Evolutionary conservation across 106 monocot genomes (phyloP), one percentile per base, ranked within the genome.

Genomic region (Dactylorhiza incarnata): DNA sequence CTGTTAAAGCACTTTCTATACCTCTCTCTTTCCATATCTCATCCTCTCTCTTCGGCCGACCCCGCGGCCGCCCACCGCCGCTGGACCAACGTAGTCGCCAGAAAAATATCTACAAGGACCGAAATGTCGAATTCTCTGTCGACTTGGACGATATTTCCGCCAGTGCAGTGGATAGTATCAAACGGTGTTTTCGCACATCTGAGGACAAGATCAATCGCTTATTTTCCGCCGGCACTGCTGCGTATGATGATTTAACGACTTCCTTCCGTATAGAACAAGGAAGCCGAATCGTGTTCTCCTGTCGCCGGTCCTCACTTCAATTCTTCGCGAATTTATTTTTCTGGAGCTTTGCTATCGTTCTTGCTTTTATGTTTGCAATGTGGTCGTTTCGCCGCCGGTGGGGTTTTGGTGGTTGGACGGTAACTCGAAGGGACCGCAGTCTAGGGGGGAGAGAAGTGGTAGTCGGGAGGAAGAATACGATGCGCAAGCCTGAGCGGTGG

Each of bases 391-490:
- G 45, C 48, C 37, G 72, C 22, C 37, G 56, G 76, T 23, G 87
- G 71, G 25, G 73, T 63, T 68, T 81, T 58, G 53, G 51, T 46
- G 76, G 54, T 6, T 46, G 63, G 70, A 56, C 65, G 55, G 82
- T 89, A 15, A 76, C 78, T 45, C 66, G 84, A 69, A 88, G 95
- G 78, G 96, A 97, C 47, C 86, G 96, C 62, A 97, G 96, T 76
- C 85, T 97, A 19, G 90, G 87, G 2, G 93, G 96, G 24, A 91
- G 84, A 48, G 96, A 97, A 80, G 91, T 97, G 17, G 91, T 93
- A 14, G 93, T 97, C 3, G 91, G 78, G 74, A 90, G 75, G 77
- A 72, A 77, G 55, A 17, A 26, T 13, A 68, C 48, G 23, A 46
- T 75, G 55, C 51, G 72, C 58, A 78, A 72, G 14, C 19, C n/a